Evolutionary conservation across 108 stramenopile genomes (phyloP).

Genomic region (Cyclostephanos invisitatus): DNA sequence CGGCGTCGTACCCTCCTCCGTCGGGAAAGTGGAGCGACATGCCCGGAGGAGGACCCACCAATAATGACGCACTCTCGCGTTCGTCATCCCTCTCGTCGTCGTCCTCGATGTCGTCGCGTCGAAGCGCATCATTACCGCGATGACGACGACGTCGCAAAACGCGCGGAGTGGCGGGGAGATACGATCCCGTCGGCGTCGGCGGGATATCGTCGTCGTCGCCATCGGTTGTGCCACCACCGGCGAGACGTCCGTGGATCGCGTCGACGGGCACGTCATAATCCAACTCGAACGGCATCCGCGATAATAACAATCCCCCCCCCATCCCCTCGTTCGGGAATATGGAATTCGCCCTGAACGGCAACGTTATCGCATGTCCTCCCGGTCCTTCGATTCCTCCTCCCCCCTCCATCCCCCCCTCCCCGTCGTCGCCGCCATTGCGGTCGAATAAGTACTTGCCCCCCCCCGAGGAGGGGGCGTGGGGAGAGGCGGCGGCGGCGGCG

Average conservation of each 20-base stretch:
- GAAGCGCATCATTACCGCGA: too few species aligned
- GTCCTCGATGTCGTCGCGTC: conserved; percentile 15
- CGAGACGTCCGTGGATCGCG: neutral
- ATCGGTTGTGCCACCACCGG: conserved; percentile 1
- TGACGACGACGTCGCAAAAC: conserved; percentile 33
- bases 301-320: conserved; percentile 55
- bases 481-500: too few species aligned
- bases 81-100: conserved; percentile 5
- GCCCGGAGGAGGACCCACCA: conserved; percentile 63
- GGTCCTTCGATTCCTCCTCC: conserved; percentile 41
- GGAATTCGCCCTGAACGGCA: conserved; percentile 71
- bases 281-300: conserved; percentile 17
- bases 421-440: conserved; percentile 14
- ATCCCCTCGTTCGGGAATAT: conserved; percentile 49
- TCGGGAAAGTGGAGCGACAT: conserved; percentile 39
- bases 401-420: conserved; percentile 6
- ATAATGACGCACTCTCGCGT: conserved; percentile 37
- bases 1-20: conserved; percentile 5
- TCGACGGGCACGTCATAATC: conserved; percentile 17
- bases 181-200: conserved; percentile 9
- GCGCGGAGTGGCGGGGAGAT: conserved; percentile 28
- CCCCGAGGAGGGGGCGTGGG: too few species aligned
- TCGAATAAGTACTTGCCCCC: too few species aligned
- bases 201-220: neutral
- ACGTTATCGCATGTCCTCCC: conserved; percentile 59